These are phyloP conservation scores for Moesziomyces sp. DNA, from an alignment of 1,284 basidiomycete genomes.

Conservation along the genomic window DNA sequence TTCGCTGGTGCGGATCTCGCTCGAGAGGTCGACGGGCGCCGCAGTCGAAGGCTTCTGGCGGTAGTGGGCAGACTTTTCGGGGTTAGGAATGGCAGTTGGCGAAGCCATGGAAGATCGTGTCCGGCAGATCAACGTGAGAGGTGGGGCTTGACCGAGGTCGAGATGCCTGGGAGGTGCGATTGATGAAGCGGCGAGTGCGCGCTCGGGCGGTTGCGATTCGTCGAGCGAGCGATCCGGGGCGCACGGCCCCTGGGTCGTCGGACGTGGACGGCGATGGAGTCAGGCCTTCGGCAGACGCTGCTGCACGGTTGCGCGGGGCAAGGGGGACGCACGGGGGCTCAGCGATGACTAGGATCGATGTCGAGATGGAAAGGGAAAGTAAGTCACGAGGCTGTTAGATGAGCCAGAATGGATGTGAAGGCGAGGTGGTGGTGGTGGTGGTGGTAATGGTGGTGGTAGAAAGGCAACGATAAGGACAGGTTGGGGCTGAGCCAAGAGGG, in stretches of 20 bases:
- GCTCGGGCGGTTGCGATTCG: neutral
- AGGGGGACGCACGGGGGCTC: neutral
- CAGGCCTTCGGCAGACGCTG: constrained; percentile 22
- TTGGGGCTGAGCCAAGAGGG: neutral
- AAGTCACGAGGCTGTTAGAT: neutral
- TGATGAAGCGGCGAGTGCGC: neutral
- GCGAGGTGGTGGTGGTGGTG: neutral
- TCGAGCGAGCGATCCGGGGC: constrained; percentile 45
- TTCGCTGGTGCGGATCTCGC: constrained; percentile 47
- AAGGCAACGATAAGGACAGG: neutral
- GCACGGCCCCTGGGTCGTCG: constrained; percentile 47
- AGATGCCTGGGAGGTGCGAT: neutral
- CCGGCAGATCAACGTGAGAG: neutral
- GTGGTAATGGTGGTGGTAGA: neutral
- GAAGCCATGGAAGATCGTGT: constrained; percentile 42
- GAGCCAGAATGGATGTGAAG: neutral
- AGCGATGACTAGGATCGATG: no score
- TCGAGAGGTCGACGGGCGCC: constrained; percentile 24
- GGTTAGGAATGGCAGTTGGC: constrained; percentile 53
- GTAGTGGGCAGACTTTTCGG: constrained; percentile 56
- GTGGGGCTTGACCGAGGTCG: no score
- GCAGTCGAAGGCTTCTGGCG: constrained; percentile 19
- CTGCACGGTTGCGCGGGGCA: constrained; percentile 10
- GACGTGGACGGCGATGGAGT: constrained; percentile 10
- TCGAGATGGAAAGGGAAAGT: neutral